phyloP scores from a whole-genome alignment of 1,284 basidiomycete species.

The Fistulina hepatica region DNA sequence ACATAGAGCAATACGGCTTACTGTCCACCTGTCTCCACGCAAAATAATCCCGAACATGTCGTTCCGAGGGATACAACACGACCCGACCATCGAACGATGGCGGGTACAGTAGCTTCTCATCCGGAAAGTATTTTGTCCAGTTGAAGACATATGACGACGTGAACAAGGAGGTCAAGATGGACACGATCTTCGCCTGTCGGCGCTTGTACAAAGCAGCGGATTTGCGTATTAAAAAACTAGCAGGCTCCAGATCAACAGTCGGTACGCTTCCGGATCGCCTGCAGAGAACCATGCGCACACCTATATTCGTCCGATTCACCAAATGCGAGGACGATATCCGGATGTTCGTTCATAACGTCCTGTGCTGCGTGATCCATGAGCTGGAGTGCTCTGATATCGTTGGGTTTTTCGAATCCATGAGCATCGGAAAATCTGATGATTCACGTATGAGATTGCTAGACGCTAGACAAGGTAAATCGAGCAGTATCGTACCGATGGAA shows the following conservation, averaged over 20 bases:
- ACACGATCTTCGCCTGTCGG: slow-evolving; percentile 81
- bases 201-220: slow-evolving; percentile 75
- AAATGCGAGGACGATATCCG: slow-evolving; percentile 79
- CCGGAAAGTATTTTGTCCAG: slow-evolving; percentile 75
- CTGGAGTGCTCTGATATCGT: slow-evolving; percentile 76
- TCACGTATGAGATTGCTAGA: slow-evolving; percentile 2
- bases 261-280: too few relatives aligned
- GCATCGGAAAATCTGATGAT: slow-evolving; percentile 66
- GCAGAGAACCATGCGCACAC: slow-evolving; percentile 35
- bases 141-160: slow-evolving; percentile 86
- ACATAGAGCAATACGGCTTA: slow-evolving; percentile 30
- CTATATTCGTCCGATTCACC: slow-evolving; percentile 98
- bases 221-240: slow-evolving; percentile 78
- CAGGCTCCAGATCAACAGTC: slow-evolving; percentile 5
- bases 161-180: slow-evolving; percentile 84
- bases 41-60: slow-evolving; percentile 85
- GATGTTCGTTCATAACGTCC: slow-evolving; percentile 72
- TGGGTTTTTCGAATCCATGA: slow-evolving; percentile 84
- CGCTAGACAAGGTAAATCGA: not conserved
- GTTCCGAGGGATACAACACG: slow-evolving; percentile 69
- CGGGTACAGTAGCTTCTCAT: slow-evolving; percentile 61
- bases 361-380: slow-evolving; percentile 91
- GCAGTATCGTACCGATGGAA: slow-evolving; percentile 76
- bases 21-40: slow-evolving; percentile 74
- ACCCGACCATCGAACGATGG: slow-evolving; percentile 92